Base-by-base conservation (phyloP, 176 grass and related monocot genomes). In the Rhynchospora tenuis region DNA sequence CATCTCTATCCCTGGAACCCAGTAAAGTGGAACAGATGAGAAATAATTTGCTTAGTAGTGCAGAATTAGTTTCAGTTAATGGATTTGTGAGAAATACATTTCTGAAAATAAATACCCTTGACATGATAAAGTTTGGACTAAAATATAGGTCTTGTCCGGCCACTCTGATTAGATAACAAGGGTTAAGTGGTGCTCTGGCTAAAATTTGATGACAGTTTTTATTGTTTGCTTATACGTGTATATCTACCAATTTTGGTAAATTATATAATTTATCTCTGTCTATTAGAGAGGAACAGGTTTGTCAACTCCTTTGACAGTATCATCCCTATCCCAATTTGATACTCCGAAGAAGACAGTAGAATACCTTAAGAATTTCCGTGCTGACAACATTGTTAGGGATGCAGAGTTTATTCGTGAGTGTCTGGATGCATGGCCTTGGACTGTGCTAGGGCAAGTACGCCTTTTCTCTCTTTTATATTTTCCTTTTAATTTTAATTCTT, bases 291-390 rank as follows among this genome's bases (percentile, higher is more conserved):
- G 92, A 84, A 98, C 95, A 65, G 95, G 92, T 54, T 59, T 98
- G 45, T 98, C 92, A 60, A 93, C 95, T 80, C 95, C 92, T 0
- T 86, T 98, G 79, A 95, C 91, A 28, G 83, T 90, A 50, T 95
- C 95, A 75, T 98, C 95, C 59, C 95, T 98, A 88, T 88, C 84
- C 2, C 95, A 98, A 93, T 81, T 98, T 45, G 85, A 76, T 77
- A 84, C 91, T 83, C 22, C 95, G 5, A 23, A 28, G 43, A 85
- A 91, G 79, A 86, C 92, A 57, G 89, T 62, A 9, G 86, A 98
- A 11, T 98, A 87, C 68, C 83, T 98, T 78, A 92, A 98, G 82
- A 87, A 98, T 90, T 98, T 98, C 66, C 88, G 95, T 90, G 95
- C 92, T 0, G 92, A 98, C 85, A 98, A 89, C 80, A 98, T 98